These are phyloP conservation scores for Davidsoniella eucalypti DNA, from an alignment of 2,329 filamentous ascomycete genomes.

Conservation along the genomic window DNA sequence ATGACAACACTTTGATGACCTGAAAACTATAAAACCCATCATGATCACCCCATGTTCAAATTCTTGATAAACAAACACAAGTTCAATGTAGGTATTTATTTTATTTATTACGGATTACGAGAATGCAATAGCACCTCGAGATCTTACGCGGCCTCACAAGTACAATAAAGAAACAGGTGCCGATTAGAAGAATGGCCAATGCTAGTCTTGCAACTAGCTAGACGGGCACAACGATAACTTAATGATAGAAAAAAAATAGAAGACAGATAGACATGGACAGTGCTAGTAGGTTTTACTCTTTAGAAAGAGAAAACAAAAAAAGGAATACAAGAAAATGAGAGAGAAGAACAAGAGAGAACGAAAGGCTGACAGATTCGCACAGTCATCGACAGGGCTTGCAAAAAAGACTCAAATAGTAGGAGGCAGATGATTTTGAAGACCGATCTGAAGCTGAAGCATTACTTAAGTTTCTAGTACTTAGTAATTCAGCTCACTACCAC, in stretches of 20 bases:
- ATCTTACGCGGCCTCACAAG: no score
- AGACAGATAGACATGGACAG: neutral
- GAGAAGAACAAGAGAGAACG: neutral
- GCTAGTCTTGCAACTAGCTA: neutral
- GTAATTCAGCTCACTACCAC: conserved; percentile 75
- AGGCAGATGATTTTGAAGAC: neutral
- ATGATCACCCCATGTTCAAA: no score
- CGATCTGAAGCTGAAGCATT: neutral
- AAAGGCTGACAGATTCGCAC: neutral
- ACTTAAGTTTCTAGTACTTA: conserved; percentile 25
- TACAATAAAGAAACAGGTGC: neutral
- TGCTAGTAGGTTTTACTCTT: no score
- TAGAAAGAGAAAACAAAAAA: neutral
- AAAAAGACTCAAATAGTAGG: neutral
- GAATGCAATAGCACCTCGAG: no score
- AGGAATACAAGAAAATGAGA: neutral
- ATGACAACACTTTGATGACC: no score
- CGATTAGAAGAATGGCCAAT: neutral
- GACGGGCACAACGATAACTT: neutral
- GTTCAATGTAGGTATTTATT: no score
- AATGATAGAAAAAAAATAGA: neutral
- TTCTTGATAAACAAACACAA: no score
- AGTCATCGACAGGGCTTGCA: neutral
- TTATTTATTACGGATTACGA: no score
- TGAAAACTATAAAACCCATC: no score